These are phyloP conservation scores for Spergularia azorica DNA, from an alignment of 179 eudicot genomes.

Conservation along the genomic window DNA sequence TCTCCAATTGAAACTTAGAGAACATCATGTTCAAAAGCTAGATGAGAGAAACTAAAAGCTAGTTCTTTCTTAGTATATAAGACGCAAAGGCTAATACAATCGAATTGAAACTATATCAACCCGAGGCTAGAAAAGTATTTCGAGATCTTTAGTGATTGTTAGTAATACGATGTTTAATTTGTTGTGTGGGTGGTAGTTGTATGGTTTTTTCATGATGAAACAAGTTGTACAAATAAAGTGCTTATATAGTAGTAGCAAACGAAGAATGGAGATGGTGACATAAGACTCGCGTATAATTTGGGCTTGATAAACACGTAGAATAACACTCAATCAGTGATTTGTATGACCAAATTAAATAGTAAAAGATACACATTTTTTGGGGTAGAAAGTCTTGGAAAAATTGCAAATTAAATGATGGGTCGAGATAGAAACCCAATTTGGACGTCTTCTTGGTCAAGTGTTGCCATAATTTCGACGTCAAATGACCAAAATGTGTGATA, in stretches of 20 bases:
- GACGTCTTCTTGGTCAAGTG: slow-evolving; percentile 8
- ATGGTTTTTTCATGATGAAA: not conserved
- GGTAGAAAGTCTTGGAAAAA: not conserved
- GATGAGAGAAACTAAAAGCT: not conserved
- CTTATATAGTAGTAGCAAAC: not conserved
- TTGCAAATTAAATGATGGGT: not conserved
- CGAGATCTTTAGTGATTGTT: not conserved
- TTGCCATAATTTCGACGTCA: not conserved
- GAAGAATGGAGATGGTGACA: not conserved
- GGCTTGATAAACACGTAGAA: not conserved
- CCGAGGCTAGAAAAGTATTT: not conserved
- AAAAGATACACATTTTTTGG: not conserved
- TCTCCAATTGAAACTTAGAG: slow-evolving; percentile 24
- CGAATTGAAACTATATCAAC: too few species aligned
- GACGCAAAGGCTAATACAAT: too few species aligned
- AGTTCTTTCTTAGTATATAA: not conserved
- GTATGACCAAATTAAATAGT: not conserved
- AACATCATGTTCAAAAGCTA: slow-evolving; percentile 17
- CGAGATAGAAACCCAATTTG: slow-evolving; percentile 5
- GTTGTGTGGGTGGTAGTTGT: not conserved
- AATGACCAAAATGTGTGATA: too few species aligned
- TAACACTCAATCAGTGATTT: not conserved
- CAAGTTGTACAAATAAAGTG: slow-evolving; percentile 1
- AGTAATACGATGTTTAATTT: not conserved
- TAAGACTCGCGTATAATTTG: not conserved